Percentiles rank a stretch among this genome's conserved stretches.
phyloP scores from a whole-genome alignment of 345 rosid genomes.

The Arabis hirsuta region DNA sequence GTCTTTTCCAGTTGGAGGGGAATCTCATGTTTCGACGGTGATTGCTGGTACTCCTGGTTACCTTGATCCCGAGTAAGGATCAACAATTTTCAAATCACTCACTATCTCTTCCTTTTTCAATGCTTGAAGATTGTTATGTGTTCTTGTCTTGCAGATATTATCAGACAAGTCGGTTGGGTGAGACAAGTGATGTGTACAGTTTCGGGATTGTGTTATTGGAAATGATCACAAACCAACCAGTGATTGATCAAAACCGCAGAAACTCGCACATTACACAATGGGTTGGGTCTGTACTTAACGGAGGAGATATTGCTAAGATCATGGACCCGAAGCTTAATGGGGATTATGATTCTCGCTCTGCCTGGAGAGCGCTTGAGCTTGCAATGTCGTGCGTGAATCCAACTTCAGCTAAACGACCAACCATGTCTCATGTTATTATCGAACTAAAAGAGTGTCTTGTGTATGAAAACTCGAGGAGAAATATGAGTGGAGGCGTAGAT shows the following conservation, averaged over 20 bases:
- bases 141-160: background rate
- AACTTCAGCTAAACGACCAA: background rate
- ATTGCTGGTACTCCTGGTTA: no score
- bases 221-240: conserved; percentile 10
- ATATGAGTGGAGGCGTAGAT: background rate
- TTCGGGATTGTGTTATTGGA: background rate
- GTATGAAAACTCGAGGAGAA: background rate
- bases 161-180: background rate
- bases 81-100: no score
- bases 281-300: background rate
- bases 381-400: conserved; percentile 16
- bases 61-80: no score
- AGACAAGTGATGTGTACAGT: conserved; percentile 8
- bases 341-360: background rate
- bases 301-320: conserved; percentile 14
- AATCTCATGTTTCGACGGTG: no score
- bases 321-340: conserved; percentile 19
- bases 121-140: no score
- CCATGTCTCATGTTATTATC: background rate
- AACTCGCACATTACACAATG: background rate
- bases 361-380: conserved; percentile 20
- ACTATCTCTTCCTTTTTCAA: no score
- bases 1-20: no score
- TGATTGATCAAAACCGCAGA: background rate
- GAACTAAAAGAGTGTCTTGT: background rate